A percentile compares a stretch with the other conserved stretches of the same genome.
phyloP scores from a whole-genome alignment of 768 basidiomycete species.

The Pleurotus ostreatus region DNA sequence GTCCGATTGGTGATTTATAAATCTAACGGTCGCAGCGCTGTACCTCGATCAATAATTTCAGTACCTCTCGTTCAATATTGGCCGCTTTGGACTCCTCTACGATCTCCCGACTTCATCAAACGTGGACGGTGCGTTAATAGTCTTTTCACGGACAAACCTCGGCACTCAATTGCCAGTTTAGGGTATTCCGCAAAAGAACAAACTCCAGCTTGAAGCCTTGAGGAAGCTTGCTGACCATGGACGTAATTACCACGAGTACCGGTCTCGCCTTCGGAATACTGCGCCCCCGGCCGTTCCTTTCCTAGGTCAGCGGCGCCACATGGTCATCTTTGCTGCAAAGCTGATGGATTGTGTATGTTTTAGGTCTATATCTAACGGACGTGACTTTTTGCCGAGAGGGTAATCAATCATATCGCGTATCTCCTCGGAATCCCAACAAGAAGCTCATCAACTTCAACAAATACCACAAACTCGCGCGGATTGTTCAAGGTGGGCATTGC shows the following conservation, averaged over 20 bases:
- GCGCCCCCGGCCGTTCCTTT: constrained; percentile 93
- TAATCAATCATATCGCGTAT: constrained; percentile 80
- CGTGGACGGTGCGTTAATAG: constrained; percentile 74
- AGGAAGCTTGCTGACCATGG: constrained; percentile 89
- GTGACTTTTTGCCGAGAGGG: constrained; percentile 96
- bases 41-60: constrained; percentile 80
- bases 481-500: constrained; percentile 61
- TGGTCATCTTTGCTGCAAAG: constrained; percentile 1
- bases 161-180: constrained; percentile 24
- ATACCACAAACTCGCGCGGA: constrained; percentile 85
- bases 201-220: constrained; percentile 69
- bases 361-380: constrained; percentile 85
- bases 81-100: constrained; percentile 96
- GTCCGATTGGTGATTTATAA: constrained; percentile 5
- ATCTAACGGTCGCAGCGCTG: constrained; percentile 60
- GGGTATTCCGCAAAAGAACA: constrained; percentile 86
- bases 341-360: constrained; percentile 11
- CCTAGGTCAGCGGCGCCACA: constrained; percentile 55
- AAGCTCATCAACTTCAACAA: constrained; percentile 95
- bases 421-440: constrained; percentile 70
- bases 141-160: background rate
- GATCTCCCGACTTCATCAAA: constrained; percentile 86
- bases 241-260: constrained; percentile 89
- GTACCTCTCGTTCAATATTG: constrained; percentile 87
- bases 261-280: constrained; percentile 81